Evolutionary conservation across 805 yeast species (phyloP).

Genomic region (Priceomyces melissophilus): DNA sequence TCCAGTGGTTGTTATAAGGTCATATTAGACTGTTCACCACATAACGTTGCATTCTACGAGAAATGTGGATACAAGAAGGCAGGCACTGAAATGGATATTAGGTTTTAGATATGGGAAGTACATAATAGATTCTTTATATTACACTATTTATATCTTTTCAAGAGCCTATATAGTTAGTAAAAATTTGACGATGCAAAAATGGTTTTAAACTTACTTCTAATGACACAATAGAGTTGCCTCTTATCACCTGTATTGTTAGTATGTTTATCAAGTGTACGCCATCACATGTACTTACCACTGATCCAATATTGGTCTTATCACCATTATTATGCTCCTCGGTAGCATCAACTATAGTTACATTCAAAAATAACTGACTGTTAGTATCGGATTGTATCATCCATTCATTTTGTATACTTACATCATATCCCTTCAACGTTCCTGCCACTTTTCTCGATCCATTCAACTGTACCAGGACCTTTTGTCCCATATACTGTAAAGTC

Average conservation of each 20-base stretch:
- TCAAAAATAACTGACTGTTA: conserved; percentile 51
- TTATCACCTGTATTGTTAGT: conserved; percentile 39
- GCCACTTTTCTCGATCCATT: conserved; percentile 75
- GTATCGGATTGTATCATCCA: not conserved
- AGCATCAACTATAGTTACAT: conserved; percentile 69
- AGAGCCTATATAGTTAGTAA: conserved; percentile 34
- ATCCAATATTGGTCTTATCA: conserved; percentile 56
- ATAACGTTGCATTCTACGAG: conserved; percentile 79
- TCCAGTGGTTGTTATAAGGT: conserved; percentile 77
- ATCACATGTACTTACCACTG: conserved; percentile 41
- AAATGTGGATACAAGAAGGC: conserved; percentile 74
- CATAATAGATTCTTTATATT: not conserved
- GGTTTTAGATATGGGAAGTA: no score
- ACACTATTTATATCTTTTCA: conserved; percentile 21
- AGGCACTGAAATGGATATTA: conserved; percentile 66
- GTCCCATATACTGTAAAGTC: conserved; percentile 63
- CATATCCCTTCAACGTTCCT: conserved; percentile 86
- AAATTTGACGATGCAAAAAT: no score
- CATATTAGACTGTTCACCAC: conserved; percentile 82
- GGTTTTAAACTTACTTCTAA: conserved; percentile 50
- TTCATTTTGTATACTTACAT: conserved; percentile 38
- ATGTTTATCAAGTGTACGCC: not conserved
- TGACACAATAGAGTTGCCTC: conserved; percentile 77
- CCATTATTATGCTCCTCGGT: conserved; percentile 55
- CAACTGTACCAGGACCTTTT: conserved; percentile 66